Evolutionary conservation across 129 eudicot genomes (phyloP).

Genomic region (Tagetes patula): DNA sequence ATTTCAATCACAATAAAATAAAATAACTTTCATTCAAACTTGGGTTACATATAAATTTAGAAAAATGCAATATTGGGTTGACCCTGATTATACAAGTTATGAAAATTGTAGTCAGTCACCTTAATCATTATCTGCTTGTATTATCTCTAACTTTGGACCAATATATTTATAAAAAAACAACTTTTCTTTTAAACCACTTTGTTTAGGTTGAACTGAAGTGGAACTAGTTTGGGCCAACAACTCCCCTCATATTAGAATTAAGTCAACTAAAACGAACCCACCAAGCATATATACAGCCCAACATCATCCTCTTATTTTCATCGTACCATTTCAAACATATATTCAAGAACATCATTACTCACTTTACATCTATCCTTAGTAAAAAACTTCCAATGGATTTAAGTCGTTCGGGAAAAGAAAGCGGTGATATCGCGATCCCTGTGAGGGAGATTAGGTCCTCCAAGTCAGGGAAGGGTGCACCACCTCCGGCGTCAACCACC

Average conservation of each 20-base stretch:
- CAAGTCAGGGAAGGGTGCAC: slow-evolving; percentile 38
- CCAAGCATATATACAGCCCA: slow-evolving; percentile 25
- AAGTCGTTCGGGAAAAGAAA: slow-evolving; percentile 36
- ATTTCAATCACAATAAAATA: too few species aligned
- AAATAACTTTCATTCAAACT: too few species aligned
- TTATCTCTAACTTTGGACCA: too few species aligned
- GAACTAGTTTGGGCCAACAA: slow-evolving; percentile 36
- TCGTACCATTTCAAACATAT: slow-evolving; percentile 10
- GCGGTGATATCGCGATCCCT: slow-evolving; percentile 48
- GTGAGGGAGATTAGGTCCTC: slow-evolving; percentile 50
- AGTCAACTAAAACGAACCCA: slow-evolving; percentile 39
- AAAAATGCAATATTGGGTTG: too few species aligned
- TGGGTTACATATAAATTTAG: too few species aligned
- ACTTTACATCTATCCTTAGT: not conserved
- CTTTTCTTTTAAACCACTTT: too few species aligned
- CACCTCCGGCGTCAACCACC: slow-evolving; percentile 40
- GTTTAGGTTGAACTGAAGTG: slow-evolving; percentile 4
- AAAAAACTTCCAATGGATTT: slow-evolving; percentile 28
- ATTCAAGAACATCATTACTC: not conserved
- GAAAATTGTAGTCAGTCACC: too few species aligned
- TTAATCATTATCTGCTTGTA: too few species aligned
- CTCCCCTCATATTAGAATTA: slow-evolving; percentile 18
- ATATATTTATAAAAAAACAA: too few species aligned
- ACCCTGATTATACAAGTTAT: too few species aligned
- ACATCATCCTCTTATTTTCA: slow-evolving; percentile 9